A percentile compares a stretch with the other conserved stretches of the same genome.
phyloP scores from a whole-genome alignment of 2,329 filamentous ascomycete species.

The Aspergillus clavatus region DNA sequence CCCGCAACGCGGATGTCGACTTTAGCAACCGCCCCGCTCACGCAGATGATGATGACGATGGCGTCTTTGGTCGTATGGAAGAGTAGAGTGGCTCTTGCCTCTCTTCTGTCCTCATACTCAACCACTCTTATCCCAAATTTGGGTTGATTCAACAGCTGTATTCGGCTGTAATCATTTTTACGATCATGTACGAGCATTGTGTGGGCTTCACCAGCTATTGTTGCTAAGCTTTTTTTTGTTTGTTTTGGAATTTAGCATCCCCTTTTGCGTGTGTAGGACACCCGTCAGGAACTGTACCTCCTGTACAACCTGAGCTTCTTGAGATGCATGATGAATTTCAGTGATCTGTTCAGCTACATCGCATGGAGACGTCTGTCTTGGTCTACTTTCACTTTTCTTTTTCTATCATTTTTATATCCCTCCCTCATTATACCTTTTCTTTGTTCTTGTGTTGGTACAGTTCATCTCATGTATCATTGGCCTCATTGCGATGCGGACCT shows the following conservation, averaged over 20 bases:
- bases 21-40: constrained; percentile 46
- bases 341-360: constrained; percentile 5
- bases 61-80: constrained; percentile 95
- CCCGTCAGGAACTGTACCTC: constrained; percentile 8
- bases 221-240: constrained; percentile 15
- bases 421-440: not conserved
- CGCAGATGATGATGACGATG: constrained; percentile 87
- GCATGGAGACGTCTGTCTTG: not conserved
- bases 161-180: not conserved
- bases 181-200: not conserved
- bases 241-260: constrained; percentile 20
- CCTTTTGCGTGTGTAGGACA: constrained; percentile 21
- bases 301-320: constrained; percentile 5
- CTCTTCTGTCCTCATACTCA: not conserved
- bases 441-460: not conserved
- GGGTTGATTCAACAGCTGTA: not conserved
- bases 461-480: constrained; percentile 1
- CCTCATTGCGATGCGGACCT: not conserved
- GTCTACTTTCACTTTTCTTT: constrained; percentile 4
- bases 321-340: constrained; percentile 10
- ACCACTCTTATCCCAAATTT: constrained; percentile 1
- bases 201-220: not conserved
- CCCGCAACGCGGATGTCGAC: constrained; percentile 33
- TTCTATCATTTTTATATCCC: constrained; percentile 2
- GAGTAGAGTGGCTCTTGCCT: constrained; percentile 51